Evolutionary conservation across 768 basidiomycete genomes (phyloP).

Genomic region (Auriscalpium vulgare): DNA sequence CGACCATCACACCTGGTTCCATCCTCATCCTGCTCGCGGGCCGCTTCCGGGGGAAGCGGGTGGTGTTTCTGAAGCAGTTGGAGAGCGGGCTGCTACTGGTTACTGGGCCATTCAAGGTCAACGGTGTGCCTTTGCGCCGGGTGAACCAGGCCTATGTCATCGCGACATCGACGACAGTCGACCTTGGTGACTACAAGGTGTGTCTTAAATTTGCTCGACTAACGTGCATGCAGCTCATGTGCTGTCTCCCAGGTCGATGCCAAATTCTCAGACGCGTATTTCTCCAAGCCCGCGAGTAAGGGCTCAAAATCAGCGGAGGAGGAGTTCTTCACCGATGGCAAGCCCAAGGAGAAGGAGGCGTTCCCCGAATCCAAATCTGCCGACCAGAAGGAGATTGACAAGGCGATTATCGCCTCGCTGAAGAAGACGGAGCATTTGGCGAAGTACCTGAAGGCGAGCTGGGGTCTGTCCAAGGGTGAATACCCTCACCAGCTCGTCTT

Average conservation of each 20-base stretch:
- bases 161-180: slow-evolving; percentile 92
- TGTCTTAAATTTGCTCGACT: slow-evolving; percentile 42
- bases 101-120: slow-evolving; percentile 95
- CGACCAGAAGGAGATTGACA: slow-evolving; percentile 88
- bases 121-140: slow-evolving; percentile 95
- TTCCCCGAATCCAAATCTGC: slow-evolving; percentile 81
- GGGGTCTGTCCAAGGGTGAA: slow-evolving; percentile 95
- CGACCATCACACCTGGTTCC: slow-evolving; percentile 88
- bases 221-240: slow-evolving; percentile 66
- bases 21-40: slow-evolving; percentile 96
- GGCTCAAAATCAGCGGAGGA: slow-evolving; percentile 78
- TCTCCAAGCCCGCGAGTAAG: slow-evolving; percentile 71
- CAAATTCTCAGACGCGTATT: slow-evolving; percentile 92
- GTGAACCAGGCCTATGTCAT: slow-evolving; percentile 99
- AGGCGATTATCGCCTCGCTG: slow-evolving; percentile 69
- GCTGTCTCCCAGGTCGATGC: slow-evolving; percentile 59
- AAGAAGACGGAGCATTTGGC: slow-evolving; percentile 86
- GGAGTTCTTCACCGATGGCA: slow-evolving; percentile 94
- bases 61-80: slow-evolving; percentile 96
- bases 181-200: slow-evolving; percentile 69
- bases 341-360: slow-evolving; percentile 81
- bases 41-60: slow-evolving; percentile 96
- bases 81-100: slow-evolving; percentile 88
- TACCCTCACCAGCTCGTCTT: slow-evolving; percentile 92
- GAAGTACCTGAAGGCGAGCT: slow-evolving; percentile 90